Percentiles rank a stretch among this genome's conserved stretches.
These are phyloP conservation scores for Fusarium sp. DNA, from an alignment of 2,329 filamentous ascomycete genomes.

Conservation along the genomic window DNA sequence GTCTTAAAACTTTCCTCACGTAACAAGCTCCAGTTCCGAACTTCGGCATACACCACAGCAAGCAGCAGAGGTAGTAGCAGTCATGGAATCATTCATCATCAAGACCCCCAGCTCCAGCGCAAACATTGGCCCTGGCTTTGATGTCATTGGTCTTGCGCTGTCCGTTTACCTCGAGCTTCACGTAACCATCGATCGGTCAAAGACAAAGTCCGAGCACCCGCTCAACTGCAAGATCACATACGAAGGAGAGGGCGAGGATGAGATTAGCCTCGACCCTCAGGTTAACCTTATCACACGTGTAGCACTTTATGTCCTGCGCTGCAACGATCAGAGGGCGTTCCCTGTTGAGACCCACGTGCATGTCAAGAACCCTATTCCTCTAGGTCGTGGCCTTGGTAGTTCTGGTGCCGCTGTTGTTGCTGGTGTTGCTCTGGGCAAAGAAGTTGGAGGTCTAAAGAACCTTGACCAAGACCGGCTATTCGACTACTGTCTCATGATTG, in stretches of 20 bases:
- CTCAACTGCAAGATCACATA: constrained; percentile 93
- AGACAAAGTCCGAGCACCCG: constrained; percentile 66
- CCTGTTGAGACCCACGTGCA: constrained; percentile 90
- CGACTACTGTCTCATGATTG: constrained; percentile 98
- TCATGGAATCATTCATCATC: constrained; percentile 75
- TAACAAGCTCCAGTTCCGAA: constrained; percentile 14
- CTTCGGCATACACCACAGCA: constrained; percentile 37
- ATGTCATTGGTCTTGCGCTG: constrained; percentile 95
- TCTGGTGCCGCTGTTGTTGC: constrained; percentile 96
- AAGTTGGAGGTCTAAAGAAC: constrained; percentile 81
- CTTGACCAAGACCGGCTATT: constrained; percentile 85
- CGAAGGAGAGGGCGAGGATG: constrained; percentile 82
- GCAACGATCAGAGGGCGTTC: constrained; percentile 87
- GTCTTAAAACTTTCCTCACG: constrained; percentile 23
- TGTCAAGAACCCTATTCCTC: constrained; percentile 94
- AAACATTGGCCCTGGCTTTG: constrained; percentile 97
- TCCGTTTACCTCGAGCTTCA: constrained; percentile 93
- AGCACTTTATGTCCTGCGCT: constrained; percentile 93
- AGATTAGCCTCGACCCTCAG: constrained; percentile 86
- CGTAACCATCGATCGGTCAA: constrained; percentile 77
- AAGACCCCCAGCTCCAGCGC: constrained; percentile 93
- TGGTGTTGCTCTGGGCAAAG: constrained; percentile 91
- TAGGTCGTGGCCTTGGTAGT: constrained; percentile 92
- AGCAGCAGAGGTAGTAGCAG: constrained; percentile 45
- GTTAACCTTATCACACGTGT: constrained; percentile 94